These are phyloP conservation scores for Boletus reticuloceps DNA, from an alignment of 768 basidiomycete species.

Conservation along the genomic window DNA sequence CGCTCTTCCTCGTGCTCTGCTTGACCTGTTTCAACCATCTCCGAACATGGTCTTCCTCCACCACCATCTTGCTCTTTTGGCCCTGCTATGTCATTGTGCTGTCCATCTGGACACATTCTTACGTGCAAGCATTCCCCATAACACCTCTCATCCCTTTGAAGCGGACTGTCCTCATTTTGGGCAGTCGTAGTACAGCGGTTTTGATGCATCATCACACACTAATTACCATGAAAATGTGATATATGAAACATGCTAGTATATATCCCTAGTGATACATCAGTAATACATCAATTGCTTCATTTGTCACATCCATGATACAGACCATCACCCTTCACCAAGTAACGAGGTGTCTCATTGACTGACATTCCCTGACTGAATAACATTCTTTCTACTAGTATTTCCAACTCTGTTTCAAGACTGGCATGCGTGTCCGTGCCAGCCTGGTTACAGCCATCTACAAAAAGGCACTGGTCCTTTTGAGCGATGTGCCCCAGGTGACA, in stretches of 20 bases:
- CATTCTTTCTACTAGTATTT: constrained; percentile 64
- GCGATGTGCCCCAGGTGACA: constrained; percentile 86
- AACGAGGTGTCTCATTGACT: neutral
- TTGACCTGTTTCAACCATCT: constrained; percentile 71
- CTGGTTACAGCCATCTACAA: constrained; percentile 83
- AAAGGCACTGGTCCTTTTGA: constrained; percentile 83
- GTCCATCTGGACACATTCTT: constrained; percentile 61
- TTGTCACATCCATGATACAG: constrained; percentile 69
- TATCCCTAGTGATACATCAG: too few species aligned
- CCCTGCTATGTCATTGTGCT: constrained; percentile 56
- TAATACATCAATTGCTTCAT: constrained; percentile 61
- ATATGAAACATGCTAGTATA: too few species aligned
- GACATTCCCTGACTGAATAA: neutral
- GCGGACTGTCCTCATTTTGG: constrained; percentile 41
- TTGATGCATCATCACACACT: too few species aligned
- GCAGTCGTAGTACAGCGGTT: too few species aligned
- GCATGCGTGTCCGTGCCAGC: constrained; percentile 92
- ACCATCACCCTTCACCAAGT: constrained; percentile 82
- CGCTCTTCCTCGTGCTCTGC: constrained; percentile 44
- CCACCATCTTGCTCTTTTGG: constrained; percentile 79
- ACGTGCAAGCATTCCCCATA: constrained; percentile 32
- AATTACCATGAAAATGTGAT: too few species aligned
- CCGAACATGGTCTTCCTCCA: constrained; percentile 66
- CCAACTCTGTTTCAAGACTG: constrained; percentile 77
- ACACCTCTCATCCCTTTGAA: constrained; percentile 44